Conservation (phyloP, 1,139 yeast genomes). For the Lodderomyces parapsilosis region DNA sequence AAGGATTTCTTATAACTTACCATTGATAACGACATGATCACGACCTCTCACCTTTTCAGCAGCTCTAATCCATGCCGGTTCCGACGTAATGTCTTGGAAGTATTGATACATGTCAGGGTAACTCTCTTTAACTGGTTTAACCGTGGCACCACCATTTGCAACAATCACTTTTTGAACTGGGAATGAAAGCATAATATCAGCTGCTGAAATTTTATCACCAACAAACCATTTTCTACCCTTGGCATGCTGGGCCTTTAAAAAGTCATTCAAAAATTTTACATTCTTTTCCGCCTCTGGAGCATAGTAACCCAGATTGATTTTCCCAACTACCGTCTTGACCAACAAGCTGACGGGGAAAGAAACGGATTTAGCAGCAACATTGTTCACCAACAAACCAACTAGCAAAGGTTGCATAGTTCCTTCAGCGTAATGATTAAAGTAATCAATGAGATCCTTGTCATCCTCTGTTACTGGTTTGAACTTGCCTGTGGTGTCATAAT, state of each 20-base stretch:
- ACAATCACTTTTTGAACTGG: conserved; percentile 26
- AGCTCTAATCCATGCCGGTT: conserved; percentile 23
- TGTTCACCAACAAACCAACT: conserved; percentile 32
- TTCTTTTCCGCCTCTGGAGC: conserved; percentile 24
- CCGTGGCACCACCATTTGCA: conserved; percentile 14
- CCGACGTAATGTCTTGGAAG: conserved; percentile 14
- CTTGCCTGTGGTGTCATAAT: conserved; percentile 28
- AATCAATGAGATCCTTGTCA: conserved; percentile 30
- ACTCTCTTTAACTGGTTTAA: conserved; percentile 5
- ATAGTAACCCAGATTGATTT: conserved; percentile 29
- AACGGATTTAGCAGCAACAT: conserved; percentile 25
- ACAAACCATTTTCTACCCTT: conserved; percentile 31
- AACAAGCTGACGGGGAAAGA: conserved; percentile 30
- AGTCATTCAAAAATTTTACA: conserved; percentile 30
- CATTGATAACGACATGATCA: conserved; percentile 4
- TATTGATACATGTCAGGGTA: conserved; percentile 7
- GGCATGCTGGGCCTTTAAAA: conserved; percentile 22
- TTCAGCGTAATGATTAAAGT: conserved; percentile 39
- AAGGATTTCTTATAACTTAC: no score
- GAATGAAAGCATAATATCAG: conserved; percentile 39
- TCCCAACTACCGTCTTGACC: conserved; percentile 23
- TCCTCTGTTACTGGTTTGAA: conserved; percentile 25
- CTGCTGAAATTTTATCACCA: conserved; percentile 36
- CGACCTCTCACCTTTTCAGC: conserved; percentile 14
- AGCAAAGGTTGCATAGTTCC: conserved; percentile 36